Evolutionary conservation across 805 yeast species (phyloP), one percentile per base, ranked within the genome.

Genomic region (Hanseniaspora nectarophila): DNA sequence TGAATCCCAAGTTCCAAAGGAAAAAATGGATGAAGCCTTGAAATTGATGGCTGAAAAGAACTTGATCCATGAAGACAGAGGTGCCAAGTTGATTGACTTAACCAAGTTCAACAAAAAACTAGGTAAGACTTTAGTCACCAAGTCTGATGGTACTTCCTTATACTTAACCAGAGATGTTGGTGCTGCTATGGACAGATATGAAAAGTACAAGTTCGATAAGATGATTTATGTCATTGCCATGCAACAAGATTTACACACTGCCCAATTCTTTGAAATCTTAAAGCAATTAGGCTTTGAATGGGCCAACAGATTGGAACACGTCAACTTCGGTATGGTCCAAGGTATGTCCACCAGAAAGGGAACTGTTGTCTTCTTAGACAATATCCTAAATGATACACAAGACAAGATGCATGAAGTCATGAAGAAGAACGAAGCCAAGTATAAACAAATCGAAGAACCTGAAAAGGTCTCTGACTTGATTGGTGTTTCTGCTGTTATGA

Each of bases 331-430:
- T 68, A 84, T 92, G 95, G 98, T 92, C 47, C 84, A 79, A 63
- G 98, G 98, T 61, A 92, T 92, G 99, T 84, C 95, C 26, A 92
- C 98, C 54, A 82, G 99, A 73, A 85, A 81, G 70, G 99, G 99
- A 59, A 92, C 95, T 33, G 99, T 92, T 56, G 97, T 92, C n/a
- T 92, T 92, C 76, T 76, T 92, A 62, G 96, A 92, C 69, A 83
- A 79, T 63, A 92, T 92, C 60, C 74, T 92, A 60, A 92, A 90
- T 70, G 95, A 87, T 68, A 88, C 96, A 55, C 85, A 85, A 70
- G 86, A 84, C 53, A 78, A 85, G 62, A 92, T 92, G 95, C 95
- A 88, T 65, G 92, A 86, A 60, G 96, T 92, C 53, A 92, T 92
- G 97, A 80, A 82, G 70, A 81, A 81, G 71, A 92, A 90, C 68